Conservation (phyloP, 2,329 filamentous ascomycete genomes). For the Tolypocladium amazonense region DNA sequence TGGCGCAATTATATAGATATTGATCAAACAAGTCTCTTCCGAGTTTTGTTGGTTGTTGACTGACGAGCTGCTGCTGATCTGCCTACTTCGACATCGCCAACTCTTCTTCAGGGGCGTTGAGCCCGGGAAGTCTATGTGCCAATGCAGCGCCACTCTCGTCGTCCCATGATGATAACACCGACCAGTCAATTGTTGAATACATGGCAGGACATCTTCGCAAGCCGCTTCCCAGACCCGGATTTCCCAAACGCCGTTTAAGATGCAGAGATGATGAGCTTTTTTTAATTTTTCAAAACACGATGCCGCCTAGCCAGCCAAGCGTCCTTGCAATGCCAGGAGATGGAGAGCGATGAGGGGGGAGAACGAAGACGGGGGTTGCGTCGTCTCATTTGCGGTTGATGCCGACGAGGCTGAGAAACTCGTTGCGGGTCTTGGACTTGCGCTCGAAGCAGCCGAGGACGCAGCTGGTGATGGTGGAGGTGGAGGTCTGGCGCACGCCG, state of each 20-base stretch:
- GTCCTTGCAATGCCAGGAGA: background rate
- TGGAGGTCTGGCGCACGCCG: constrained; percentile 85
- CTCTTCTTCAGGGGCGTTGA: constrained; percentile 7
- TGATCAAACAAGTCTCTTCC: background rate
- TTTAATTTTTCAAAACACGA: background rate
- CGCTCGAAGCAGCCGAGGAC: constrained; percentile 94
- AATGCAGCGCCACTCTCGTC: background rate
- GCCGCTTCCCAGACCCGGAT: background rate
- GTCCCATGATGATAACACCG: background rate
- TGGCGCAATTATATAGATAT: too few species aligned
- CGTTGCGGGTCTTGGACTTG: constrained; percentile 86
- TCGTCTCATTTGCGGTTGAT: constrained; percentile 42
- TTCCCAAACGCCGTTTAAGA: background rate
- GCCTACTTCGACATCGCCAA: background rate
- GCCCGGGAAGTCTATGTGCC: constrained; percentile 12
- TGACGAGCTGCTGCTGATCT: background rate
- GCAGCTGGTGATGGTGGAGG: constrained; percentile 87
- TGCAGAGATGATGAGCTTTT: background rate
- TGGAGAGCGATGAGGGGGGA: too few species aligned
- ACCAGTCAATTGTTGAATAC: constrained; percentile 16
- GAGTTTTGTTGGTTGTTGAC: background rate
- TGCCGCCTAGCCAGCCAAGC: background rate
- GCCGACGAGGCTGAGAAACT: constrained; percentile 76
- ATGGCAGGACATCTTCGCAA: background rate
- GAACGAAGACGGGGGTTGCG: background rate